These are phyloP conservation scores for Hypoxylon sp. DNA, from an alignment of 2,329 filamentous ascomycete species.

Conservation along the genomic window DNA sequence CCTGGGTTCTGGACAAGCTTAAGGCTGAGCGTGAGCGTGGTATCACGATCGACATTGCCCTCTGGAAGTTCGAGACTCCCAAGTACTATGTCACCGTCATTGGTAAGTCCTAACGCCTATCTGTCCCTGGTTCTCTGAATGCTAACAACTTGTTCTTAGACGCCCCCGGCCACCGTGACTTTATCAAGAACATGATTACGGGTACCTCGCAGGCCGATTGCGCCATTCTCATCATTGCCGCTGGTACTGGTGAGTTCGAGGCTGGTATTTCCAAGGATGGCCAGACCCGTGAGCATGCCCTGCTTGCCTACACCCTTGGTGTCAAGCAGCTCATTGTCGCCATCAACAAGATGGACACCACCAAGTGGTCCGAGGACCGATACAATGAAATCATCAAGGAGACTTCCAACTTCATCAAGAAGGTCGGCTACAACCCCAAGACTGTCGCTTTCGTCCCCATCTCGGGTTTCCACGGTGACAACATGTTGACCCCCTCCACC, in stretches of 20 bases:
- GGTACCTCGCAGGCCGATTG: slow-evolving; percentile 99
- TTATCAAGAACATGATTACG: slow-evolving; percentile 99
- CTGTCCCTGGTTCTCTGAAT: neutral
- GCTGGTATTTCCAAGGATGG: slow-evolving; percentile 99
- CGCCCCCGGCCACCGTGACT: slow-evolving; percentile 99
- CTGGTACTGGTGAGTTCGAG: slow-evolving; percentile 99
- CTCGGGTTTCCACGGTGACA: slow-evolving; percentile 99
- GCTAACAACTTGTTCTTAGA: slow-evolving; percentile 66
- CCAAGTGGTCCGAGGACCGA: slow-evolving; percentile 97
- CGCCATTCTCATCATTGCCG: slow-evolving; percentile 99
- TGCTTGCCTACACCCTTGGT: slow-evolving; percentile 99
- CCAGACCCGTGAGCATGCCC: slow-evolving; percentile 99
- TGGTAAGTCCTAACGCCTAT: slow-evolving; percentile 69
- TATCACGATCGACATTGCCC: slow-evolving; percentile 99
- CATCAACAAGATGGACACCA: slow-evolving; percentile 99
- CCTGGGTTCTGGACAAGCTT: slow-evolving; percentile 99
- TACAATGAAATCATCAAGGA: slow-evolving; percentile 99
- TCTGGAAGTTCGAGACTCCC: slow-evolving; percentile 99
- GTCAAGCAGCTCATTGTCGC: slow-evolving; percentile 99
- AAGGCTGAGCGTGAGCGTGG: slow-evolving; percentile 99
- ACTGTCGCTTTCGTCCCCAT: slow-evolving; percentile 98
- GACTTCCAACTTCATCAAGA: slow-evolving; percentile 99
- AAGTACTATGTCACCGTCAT: slow-evolving; percentile 99
- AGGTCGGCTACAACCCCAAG: slow-evolving; percentile 99
- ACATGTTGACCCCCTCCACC: slow-evolving; percentile 92